Percentiles rank a stretch among this genome's conserved stretches.
Evolutionary conservation across 1,284 basidiomycete species (phyloP).

Genomic region (Cryptococcus neoformans): DNA sequence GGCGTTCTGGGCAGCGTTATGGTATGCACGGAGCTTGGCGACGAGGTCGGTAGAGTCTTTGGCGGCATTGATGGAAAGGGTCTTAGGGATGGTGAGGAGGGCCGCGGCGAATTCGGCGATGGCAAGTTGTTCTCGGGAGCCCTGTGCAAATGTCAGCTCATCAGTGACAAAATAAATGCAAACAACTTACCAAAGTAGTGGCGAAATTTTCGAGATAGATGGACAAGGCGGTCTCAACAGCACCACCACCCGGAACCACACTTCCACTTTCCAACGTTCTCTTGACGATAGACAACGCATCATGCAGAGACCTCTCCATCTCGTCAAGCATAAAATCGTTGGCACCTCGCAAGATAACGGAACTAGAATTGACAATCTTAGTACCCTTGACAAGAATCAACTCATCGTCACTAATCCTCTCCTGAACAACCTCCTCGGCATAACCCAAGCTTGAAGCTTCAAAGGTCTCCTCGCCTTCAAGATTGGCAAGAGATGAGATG

Average conservation of each 20-base stretch:
- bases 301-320: constrained; percentile 97
- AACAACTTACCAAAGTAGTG: constrained; percentile 74
- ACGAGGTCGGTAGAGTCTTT: constrained; percentile 98
- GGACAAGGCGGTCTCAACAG: constrained; percentile 93
- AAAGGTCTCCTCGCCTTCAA: constrained; percentile 98
- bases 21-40: constrained; percentile 94
- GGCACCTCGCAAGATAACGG: constrained; percentile 91
- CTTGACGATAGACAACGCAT: constrained; percentile 93
- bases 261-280: constrained; percentile 93
- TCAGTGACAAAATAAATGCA: background rate
- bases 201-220: constrained; percentile 99
- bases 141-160: constrained; percentile 54
- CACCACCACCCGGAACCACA: constrained; percentile 96
- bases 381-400: constrained; percentile 97
- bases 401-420: constrained; percentile 98
- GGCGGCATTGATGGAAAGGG: constrained; percentile 94
- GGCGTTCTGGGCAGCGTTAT: constrained; percentile 94
- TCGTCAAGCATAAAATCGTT: constrained; percentile 99
- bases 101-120: constrained; percentile 97
- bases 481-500: constrained; percentile 88
- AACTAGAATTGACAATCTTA: constrained; percentile 90
- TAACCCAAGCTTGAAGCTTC: constrained; percentile 84
- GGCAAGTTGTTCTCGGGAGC: constrained; percentile 95
- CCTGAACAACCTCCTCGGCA: constrained; percentile 96
- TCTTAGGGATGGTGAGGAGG: constrained; percentile 93